A percentile compares a stretch with the other conserved stretches of the same genome.
phyloP scores from a whole-genome alignment of 495 filamentous ascomycete genomes.

The Penicillium turbatum region DNA sequence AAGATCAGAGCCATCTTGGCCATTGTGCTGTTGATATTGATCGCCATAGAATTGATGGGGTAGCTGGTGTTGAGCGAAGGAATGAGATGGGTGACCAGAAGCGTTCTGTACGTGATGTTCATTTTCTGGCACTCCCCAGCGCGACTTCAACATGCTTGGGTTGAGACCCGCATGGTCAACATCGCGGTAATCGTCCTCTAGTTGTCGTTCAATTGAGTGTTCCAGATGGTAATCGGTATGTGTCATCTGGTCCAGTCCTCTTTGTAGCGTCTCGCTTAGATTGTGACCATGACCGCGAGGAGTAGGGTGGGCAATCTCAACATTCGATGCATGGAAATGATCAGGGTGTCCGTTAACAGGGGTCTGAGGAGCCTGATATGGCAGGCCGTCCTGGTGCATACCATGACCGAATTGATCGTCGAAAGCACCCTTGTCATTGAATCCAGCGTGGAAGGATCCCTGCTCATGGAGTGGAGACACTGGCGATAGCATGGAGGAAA shows the following conservation, averaged over 20 bases:
- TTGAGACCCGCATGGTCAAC: slow-evolving; percentile 25
- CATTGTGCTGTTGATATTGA: slow-evolving; percentile 33
- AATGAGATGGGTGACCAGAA: slow-evolving; percentile 12
- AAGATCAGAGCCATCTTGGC: slow-evolving; percentile 61
- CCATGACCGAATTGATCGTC: slow-evolving; percentile 21
- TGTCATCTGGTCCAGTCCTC: slow-evolving; percentile 74
- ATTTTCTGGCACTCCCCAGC: slow-evolving; percentile 36
- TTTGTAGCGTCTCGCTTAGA: slow-evolving; percentile 69
- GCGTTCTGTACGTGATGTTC: slow-evolving; percentile 23
- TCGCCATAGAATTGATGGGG: slow-evolving; percentile 37
- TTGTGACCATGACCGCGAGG: slow-evolving; percentile 63
- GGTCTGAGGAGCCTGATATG: slow-evolving; percentile 30
- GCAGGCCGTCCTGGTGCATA: slow-evolving; percentile 26
- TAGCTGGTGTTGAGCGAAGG: slow-evolving; percentile 34
- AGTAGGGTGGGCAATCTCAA: slow-evolving; percentile 60
- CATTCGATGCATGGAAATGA: slow-evolving; percentile 45
- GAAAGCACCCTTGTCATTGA: slow-evolving; percentile 29
- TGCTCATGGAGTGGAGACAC: slow-evolving; percentile 44
- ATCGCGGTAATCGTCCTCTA: slow-evolving; percentile 59
- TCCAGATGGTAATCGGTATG: slow-evolving; percentile 70
- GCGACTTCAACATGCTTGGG: slow-evolving; percentile 37
- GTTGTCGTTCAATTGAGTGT: slow-evolving; percentile 63
- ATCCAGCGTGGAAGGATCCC: slow-evolving; percentile 31
- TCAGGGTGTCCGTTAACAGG: slow-evolving; percentile 35
- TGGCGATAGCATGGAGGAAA: slow-evolving; percentile 43